Percentiles rank a stretch among this genome's conserved stretches.
Conservation (phyloP, 2,329 filamentous ascomycete genomes). For the Seiridium unicorne region DNA sequence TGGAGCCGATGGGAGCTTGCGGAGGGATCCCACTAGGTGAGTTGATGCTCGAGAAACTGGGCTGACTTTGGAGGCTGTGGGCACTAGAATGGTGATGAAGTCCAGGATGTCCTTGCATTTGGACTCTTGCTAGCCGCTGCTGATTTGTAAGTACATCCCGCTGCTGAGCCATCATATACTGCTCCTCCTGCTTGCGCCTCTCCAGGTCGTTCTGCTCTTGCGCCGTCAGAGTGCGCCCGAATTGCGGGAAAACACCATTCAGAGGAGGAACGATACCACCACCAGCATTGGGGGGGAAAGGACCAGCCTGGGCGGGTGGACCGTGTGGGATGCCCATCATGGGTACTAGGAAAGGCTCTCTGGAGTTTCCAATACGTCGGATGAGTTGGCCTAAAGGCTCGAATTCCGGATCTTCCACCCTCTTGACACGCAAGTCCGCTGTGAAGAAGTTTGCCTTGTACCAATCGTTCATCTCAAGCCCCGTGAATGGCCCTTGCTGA, state of each 20-base stretch:
- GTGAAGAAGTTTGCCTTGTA: slow-evolving; percentile 99
- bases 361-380: slow-evolving; percentile 90
- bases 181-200: slow-evolving; percentile 94
- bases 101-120: slow-evolving; percentile 53
- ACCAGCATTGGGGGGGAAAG: slow-evolving; percentile 47
- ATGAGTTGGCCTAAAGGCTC: slow-evolving; percentile 95
- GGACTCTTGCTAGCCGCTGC: slow-evolving; percentile 74
- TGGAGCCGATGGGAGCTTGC: slow-evolving; percentile 54
- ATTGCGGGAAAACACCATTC: slow-evolving; percentile 90
- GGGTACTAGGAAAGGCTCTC: slow-evolving; percentile 95
- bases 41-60: slow-evolving; percentile 91
- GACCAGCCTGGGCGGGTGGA: slow-evolving; percentile 54
- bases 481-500: slow-evolving; percentile 91
- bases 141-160: slow-evolving; percentile 90
- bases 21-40: slow-evolving; percentile 69
- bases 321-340: slow-evolving; percentile 96
- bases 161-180: slow-evolving; percentile 93
- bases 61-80: slow-evolving; percentile 94
- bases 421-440: slow-evolving; percentile 89
- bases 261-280: slow-evolving; percentile 81
- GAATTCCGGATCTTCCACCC: slow-evolving; percentile 89
- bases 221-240: slow-evolving; percentile 92
- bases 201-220: slow-evolving; percentile 98
- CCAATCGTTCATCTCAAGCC: slow-evolving; percentile 99
- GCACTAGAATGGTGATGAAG: slow-evolving; percentile 94